Evolutionary conservation across 108 stramenopile genomes (phyloP), one percentile per base, ranked within the genome.

Genomic region (Cyclotella baltica): DNA sequence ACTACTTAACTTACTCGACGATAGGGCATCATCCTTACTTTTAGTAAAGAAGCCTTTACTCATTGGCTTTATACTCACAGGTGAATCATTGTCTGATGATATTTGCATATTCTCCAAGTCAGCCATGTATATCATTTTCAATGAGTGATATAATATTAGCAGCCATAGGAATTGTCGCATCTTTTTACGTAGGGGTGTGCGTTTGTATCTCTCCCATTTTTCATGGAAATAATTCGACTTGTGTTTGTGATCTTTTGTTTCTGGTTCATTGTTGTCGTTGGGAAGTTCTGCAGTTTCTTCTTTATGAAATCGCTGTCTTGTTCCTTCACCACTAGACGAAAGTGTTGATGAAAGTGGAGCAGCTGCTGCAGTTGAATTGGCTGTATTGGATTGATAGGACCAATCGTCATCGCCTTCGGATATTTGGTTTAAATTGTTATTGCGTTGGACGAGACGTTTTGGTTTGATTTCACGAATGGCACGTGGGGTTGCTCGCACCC

Each of bases 391-490:
- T 19, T 40, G 62, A 35, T 57, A 30, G 58, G 59, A 78, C 70
- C 70, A 72, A n/a, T 78, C 77, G 57, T 72, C 77, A 34, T 66
- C 64, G 19, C 34, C 58, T 46, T 78, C 68, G 16, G 35, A 10
- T 62, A n/a, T 62, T 57, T 47, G 10, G 5, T 67, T 23, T 27
- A 19, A 25, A 10, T 25, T 61, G 35, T 61, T 57, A 50, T 36
- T 70, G 27, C 77, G 58, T 29, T 66, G 48, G 10, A 70, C 69
- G 30, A 68, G 68, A 23, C 77, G 77, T 55, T 68, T 69, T 53
- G 77, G 77, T 47, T 28, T 46, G 52, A 77, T 70, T 31, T 70
- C 69, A 27, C 77, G 77, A 48, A 78, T 78, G 10, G 62, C 58
- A 16, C 77, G 70, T 15, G 77, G 77, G n/a, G 62, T 71, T 23